phyloP scores from a whole-genome alignment of 768 basidiomycete genomes.

The Strobilomyces dryophilus region DNA sequence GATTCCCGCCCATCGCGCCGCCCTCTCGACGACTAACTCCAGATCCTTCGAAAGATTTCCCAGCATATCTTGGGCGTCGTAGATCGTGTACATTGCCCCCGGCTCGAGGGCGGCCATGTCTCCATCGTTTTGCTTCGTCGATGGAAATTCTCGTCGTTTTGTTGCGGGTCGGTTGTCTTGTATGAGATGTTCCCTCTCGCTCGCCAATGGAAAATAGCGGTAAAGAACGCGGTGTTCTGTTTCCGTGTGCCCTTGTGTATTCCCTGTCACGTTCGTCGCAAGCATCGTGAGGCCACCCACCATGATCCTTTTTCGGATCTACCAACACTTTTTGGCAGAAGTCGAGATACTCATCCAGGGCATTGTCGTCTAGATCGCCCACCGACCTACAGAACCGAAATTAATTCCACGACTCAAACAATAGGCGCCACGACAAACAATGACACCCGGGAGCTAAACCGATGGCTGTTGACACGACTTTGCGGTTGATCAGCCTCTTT shows the following conservation, averaged over 20 bases:
- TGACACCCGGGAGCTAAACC: slow-evolving; percentile 41
- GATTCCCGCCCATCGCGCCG: slow-evolving; percentile 54
- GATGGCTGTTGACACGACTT: slow-evolving; percentile 25
- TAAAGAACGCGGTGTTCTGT: slow-evolving; percentile 34
- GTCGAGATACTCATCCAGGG: slow-evolving; percentile 59
- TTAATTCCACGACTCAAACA: slow-evolving; percentile 3
- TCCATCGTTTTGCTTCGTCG: slow-evolving; percentile 6
- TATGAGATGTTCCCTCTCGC: neutral
- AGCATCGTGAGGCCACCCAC: slow-evolving; percentile 18
- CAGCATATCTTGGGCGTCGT: slow-evolving; percentile 60
- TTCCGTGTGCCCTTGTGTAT: slow-evolving; percentile 2
- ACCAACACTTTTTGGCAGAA: slow-evolving; percentile 60
- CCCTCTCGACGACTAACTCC: slow-evolving; percentile 46
- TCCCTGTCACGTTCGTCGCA: slow-evolving; percentile 11
- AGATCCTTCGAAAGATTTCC: slow-evolving; percentile 55
- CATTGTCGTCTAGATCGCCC: slow-evolving; percentile 45
- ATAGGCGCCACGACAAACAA: slow-evolving; percentile 39
- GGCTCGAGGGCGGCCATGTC: slow-evolving; percentile 35
- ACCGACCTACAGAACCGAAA: slow-evolving; percentile 40
- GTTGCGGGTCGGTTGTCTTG: neutral
- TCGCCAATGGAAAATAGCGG: slow-evolving; percentile 39
- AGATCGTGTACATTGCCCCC: slow-evolving; percentile 62
- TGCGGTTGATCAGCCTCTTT: slow-evolving; percentile 35
- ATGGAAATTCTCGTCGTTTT: slow-evolving; percentile 7
- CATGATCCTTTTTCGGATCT: slow-evolving; percentile 21